Percentiles rank a stretch among this genome's conserved stretches.
phyloP scores from a whole-genome alignment of 106 monocot genomes.

The Allium fistulosum region DNA sequence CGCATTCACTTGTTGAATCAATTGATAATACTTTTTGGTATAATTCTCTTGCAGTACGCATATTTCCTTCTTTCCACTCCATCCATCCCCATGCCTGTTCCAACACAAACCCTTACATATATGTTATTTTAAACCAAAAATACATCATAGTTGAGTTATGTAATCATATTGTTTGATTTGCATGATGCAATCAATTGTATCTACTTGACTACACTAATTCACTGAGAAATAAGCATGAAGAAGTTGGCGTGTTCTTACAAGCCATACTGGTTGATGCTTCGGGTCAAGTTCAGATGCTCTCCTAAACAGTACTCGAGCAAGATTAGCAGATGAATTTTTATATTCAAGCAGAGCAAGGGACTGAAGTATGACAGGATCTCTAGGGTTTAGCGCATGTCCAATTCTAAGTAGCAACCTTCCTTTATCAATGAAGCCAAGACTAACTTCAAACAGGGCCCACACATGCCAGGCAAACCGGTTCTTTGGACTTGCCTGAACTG shows the following conservation, averaged over 20 bases:
- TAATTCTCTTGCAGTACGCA: constrained; percentile 71
- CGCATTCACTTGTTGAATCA: constrained; percentile 79
- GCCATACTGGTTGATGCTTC: constrained; percentile 91
- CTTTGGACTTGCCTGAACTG: constrained; percentile 91
- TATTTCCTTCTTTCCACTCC: constrained; percentile 99
- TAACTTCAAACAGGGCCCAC: constrained; percentile 89
- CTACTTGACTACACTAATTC: too few relatives aligned
- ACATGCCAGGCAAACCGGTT: constrained; percentile 99
- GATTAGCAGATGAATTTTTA: constrained; percentile 70
- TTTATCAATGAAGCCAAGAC: constrained; percentile 57
- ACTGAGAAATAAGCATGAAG: too few relatives aligned
- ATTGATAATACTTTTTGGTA: constrained; percentile 78
- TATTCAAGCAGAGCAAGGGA: constrained; percentile 96
- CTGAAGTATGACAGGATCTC: constrained; percentile 94
- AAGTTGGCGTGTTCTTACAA: constrained; percentile 39
- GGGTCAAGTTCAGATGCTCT: constrained; percentile 83
- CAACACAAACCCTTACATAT: background rate
- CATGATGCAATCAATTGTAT: too few relatives aligned
- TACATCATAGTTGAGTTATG: too few relatives aligned
- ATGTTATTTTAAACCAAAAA: too few relatives aligned
- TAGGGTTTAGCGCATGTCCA: constrained; percentile 87
- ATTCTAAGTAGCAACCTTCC: constrained; percentile 92
- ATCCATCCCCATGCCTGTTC: constrained; percentile 99
- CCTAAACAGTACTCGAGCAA: constrained; percentile 72
- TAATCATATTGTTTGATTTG: too few relatives aligned